phyloP scores from a whole-genome alignment of 768 basidiomycete species.

The Grammothele lineata region DNA sequence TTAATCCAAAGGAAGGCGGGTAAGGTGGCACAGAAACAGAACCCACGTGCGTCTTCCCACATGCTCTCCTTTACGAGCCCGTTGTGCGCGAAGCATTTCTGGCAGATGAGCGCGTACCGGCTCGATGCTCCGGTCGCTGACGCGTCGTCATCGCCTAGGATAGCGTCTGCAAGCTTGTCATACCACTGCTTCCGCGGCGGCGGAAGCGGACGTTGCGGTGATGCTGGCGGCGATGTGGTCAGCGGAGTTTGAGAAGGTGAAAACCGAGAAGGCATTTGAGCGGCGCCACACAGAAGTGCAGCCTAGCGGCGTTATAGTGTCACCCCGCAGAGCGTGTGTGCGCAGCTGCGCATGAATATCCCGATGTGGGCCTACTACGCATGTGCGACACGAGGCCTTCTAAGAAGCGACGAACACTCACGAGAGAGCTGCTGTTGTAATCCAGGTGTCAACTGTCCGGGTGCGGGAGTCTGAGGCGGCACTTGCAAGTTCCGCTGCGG shows the following conservation, averaged over 20 bases:
- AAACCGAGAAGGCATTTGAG: neutral
- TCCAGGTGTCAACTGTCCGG: constrained; percentile 19
- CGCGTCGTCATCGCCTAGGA: constrained; percentile 71
- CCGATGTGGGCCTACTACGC: no score
- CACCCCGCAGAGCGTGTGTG: no score
- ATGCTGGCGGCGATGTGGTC: no score
- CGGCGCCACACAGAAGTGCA: no score
- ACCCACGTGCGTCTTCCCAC: constrained; percentile 82
- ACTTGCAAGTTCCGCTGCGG: constrained; percentile 22
- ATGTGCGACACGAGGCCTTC: no score
- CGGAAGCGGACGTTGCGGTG: constrained; percentile 38
- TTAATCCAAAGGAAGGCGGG: neutral
- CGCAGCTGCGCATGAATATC: no score
- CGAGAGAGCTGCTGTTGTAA: constrained; percentile 36
- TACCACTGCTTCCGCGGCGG: constrained; percentile 74
- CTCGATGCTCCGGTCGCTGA: constrained; percentile 33
- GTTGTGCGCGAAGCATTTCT: constrained; percentile 83
- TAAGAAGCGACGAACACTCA: no score
- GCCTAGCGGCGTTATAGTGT: no score
- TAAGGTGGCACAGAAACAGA: neutral
- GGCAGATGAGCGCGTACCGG: constrained; percentile 84
- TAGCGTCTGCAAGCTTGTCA: constrained; percentile 82
- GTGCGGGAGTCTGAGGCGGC: constrained; percentile 18
- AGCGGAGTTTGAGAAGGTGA: no score
- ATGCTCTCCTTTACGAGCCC: constrained; percentile 79